Evolutionary conservation across 2,329 filamentous ascomycete genomes (phyloP), one percentile per base, ranked within the genome.

Genomic region (Botrytis sinoallii): DNA sequence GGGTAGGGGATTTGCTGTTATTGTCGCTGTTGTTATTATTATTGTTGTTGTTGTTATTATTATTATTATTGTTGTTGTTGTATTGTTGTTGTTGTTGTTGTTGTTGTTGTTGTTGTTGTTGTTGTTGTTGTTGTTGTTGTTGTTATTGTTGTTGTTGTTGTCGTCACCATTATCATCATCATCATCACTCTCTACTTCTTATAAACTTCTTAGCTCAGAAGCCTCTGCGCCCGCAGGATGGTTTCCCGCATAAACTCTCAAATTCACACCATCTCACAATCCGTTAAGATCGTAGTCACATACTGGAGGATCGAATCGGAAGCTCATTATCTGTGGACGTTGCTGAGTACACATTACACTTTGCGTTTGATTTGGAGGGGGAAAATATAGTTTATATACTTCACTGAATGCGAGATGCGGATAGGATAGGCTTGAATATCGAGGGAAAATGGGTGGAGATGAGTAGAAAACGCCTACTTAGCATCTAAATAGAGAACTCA

Each of bases 201-300:
- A 52, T 22, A 1, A 25, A 10, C 4, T 52, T 16, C n/a, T 55
- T 7, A 8, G 18, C n/a, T 18, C n/a, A 4, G 7, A 3, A 2
- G 1, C 3, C 2, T 29, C 1, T 8, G 0, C 6, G 4, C 25
- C 9, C 10, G 25, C 22, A 52, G 48, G 4, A n/a, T 52, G n/a
- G 10, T 52, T 16, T 55, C 14, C 52, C 48, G 3, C n/a, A 18
- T n/a, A 55, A 16, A 55, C n/a, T 6, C 12, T 42, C 1, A 8
- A 8, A 29, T 7, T n/a, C 3, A 55, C 0, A 29, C 5, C 3
- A n/a, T 55, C n/a, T 29, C n/a, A 16, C n/a, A 8, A 29, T n/a
- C 12, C 52, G 1, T 6, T 29, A 29, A 55, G 0, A 29, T 55
- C 25, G 25, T 55, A 29, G 14, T n/a, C 14, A n/a, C 14, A 55